These are phyloP conservation scores for Globisporangium spinosum DNA, from an alignment of 352 stramenopile genomes.

Conservation along the genomic window DNA sequence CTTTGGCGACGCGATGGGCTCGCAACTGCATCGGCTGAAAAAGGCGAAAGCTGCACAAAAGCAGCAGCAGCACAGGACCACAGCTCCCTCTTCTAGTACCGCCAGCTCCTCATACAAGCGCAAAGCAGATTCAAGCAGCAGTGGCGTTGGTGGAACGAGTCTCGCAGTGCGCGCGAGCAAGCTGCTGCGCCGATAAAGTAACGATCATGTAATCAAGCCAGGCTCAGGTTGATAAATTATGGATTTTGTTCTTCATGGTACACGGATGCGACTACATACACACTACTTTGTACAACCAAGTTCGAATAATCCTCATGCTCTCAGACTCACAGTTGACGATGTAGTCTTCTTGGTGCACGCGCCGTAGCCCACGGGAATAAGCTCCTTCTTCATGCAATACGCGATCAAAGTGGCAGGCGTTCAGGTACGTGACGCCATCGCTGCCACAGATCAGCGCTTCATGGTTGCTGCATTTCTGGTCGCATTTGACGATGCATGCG, in stretches of 20 bases:
- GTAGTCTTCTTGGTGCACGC: no score
- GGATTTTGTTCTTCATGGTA: background rate
- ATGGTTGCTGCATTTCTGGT: background rate
- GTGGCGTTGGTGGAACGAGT: background rate
- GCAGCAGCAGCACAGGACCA: background rate
- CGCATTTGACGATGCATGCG: background rate
- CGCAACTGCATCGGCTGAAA: conserved; percentile 53
- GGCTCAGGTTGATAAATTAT: background rate
- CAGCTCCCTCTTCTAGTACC: background rate
- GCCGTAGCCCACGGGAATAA: background rate
- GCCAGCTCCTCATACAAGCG: background rate
- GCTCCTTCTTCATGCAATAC: background rate
- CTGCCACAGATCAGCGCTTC: background rate
- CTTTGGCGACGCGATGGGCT: conserved; percentile 55
- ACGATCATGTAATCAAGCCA: background rate
- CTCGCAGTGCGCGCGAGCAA: conserved; percentile 10
- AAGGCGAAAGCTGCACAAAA: conserved; percentile 17
- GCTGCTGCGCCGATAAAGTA: conserved; percentile 1
- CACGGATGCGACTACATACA: no score
- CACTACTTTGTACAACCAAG: no score
- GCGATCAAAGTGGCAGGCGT: background rate
- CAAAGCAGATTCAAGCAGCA: no score
- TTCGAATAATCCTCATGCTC: no score
- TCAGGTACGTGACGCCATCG: conserved; percentile 1
- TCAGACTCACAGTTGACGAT: no score